These are phyloP conservation scores for Zoysia matrella DNA, from an alignment of 202 grass and related monocot genomes.

Conservation along the genomic window DNA sequence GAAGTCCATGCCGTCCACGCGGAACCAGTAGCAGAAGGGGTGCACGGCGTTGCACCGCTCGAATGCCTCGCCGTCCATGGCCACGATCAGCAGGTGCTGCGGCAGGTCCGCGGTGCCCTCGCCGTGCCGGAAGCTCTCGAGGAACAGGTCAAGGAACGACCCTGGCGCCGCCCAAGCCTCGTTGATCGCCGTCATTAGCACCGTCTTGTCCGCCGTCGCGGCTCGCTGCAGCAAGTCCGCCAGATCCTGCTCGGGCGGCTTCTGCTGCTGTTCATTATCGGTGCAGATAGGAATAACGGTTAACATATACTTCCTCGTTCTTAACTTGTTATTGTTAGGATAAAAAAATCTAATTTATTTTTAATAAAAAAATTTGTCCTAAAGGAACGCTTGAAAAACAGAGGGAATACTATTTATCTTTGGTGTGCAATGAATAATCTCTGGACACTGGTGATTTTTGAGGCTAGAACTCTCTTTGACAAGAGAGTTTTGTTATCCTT, in stretches of 20 bases:
- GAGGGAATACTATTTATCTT: no score
- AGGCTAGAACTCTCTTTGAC: neutral
- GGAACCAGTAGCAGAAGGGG: conserved; percentile 61
- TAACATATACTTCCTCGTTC: neutral
- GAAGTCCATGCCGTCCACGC: conserved; percentile 48
- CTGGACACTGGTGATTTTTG: neutral
- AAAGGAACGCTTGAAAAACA: no score
- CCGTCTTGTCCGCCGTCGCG: conserved; percentile 43
- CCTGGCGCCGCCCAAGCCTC: conserved; percentile 60
- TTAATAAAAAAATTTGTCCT: no score
- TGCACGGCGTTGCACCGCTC: conserved; percentile 50
- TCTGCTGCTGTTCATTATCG: neutral
- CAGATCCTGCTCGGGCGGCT: conserved; percentile 32
- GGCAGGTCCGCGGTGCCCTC: conserved; percentile 37
- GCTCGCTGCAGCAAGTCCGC: conserved; percentile 47
- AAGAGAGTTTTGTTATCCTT: neutral
- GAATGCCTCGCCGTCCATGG: conserved; percentile 58
- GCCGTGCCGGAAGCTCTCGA: conserved; percentile 64
- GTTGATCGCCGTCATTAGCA: conserved; percentile 68
- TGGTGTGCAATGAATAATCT: neutral
- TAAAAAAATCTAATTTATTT: no score
- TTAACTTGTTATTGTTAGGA: no score
- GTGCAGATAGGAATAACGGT: neutral
- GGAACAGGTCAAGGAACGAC: conserved; percentile 63
- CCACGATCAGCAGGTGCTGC: conserved; percentile 56